These are phyloP conservation scores for Mesembryanthemum crystallinum DNA, from an alignment of 148 eudicot species.

Conservation along the genomic window DNA sequence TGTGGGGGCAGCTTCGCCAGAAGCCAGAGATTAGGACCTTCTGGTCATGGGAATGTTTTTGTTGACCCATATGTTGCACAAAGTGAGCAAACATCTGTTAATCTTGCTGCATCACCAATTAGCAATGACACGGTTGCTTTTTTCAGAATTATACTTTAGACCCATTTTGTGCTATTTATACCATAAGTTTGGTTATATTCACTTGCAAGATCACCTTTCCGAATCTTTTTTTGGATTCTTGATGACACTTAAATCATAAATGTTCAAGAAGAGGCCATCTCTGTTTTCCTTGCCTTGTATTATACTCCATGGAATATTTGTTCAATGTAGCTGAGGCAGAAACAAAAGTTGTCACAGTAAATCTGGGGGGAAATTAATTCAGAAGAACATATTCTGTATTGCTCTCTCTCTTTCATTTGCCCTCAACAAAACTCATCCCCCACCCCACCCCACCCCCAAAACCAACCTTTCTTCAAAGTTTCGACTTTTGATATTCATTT, in stretches of 20 bases:
- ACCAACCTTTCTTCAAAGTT: no score
- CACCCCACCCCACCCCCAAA: no score
- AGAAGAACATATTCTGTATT: no score
- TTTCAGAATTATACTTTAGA: background rate
- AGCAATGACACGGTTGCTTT: background rate
- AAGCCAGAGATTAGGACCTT: constrained; percentile 10
- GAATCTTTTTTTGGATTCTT: background rate
- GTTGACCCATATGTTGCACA: background rate
- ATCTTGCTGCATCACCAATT: background rate
- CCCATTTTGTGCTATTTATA: background rate
- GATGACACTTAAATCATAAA: background rate
- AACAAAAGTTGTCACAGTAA: no score
- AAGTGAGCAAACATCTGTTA: background rate
- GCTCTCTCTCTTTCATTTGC: no score
- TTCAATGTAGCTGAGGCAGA: no score
- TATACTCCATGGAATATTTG: no score
- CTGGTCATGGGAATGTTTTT: background rate
- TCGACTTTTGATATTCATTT: no score
- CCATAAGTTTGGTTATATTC: background rate
- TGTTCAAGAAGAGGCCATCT: background rate
- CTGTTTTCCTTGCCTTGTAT: background rate
- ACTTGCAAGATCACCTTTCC: background rate
- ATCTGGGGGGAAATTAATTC: no score
- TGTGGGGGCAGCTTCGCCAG: constrained; percentile 5
- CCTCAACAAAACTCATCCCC: no score